Percentiles rank a stretch among this genome's conserved stretches.
These are phyloP conservation scores for Murraya koenigii DNA, from an alignment of 345 rosid genomes.

Conservation along the genomic window DNA sequence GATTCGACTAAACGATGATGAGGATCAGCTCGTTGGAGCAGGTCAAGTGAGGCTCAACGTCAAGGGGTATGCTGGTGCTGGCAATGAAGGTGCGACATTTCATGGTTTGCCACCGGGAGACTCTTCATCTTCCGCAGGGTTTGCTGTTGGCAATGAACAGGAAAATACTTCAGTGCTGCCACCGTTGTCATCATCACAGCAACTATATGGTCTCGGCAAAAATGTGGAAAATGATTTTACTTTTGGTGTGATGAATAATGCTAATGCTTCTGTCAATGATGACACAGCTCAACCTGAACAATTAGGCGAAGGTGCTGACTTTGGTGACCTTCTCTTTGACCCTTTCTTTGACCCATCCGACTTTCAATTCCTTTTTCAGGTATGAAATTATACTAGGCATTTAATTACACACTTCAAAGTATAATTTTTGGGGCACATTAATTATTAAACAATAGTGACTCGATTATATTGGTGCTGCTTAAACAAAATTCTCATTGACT, in stretches of 20 bases:
- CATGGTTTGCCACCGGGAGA: constrained; percentile 2
- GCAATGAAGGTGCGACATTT: background rate
- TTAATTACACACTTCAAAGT: too few relatives aligned
- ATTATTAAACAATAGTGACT: background rate
- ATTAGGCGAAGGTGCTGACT: background rate
- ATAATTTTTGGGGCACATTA: background rate
- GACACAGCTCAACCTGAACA: background rate
- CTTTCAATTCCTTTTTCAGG: constrained; percentile 13
- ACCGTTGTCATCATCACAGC: background rate
- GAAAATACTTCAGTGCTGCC: background rate
- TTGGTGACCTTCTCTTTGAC: background rate
- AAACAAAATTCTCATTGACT: background rate
- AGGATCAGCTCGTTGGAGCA: constrained; percentile 9
- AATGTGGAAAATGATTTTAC: background rate
- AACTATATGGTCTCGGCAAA: constrained; percentile 2
- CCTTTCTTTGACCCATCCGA: background rate
- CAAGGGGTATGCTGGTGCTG: background rate
- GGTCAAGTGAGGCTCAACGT: background rate
- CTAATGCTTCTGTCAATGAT: background rate
- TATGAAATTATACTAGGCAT: background rate
- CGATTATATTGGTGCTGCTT: too few relatives aligned
- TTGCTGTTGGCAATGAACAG: background rate
- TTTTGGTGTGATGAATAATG: background rate
- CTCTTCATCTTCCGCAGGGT: background rate
- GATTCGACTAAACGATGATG: constrained; percentile 4